Base-by-base conservation (phyloP, 2,329 filamentous ascomycete genomes). In the Aspergillus pseudoglaucus region DNA sequence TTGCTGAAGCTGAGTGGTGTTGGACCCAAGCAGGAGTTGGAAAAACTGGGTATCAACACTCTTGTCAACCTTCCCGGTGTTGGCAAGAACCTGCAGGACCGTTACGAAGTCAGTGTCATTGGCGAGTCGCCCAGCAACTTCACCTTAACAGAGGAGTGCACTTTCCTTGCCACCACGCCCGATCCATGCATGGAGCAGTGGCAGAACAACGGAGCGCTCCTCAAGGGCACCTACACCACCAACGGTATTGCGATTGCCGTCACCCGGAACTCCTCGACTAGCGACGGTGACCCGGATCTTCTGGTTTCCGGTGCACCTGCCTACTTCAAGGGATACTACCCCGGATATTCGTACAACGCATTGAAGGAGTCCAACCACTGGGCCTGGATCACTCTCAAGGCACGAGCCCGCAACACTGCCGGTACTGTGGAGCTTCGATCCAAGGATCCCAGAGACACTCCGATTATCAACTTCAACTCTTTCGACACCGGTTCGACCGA, bases 381-480 rank as follows among this genome's bases (percentile, higher is more conserved):
- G 70, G 68, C 68, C 8, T 77, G 73, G 74, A 68, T 59, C 54
- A 7, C 71, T 66, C 43, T 87, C 48, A 83, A 84, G 63, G 74
- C 78, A 0, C 81, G 83, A 54, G 75, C 81, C 1, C 76, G 79
- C 47, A 85, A 87, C 62, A 68, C 67, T 1, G 77, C 76, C 12
- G 85, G 85, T 14, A 78, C 75, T 1, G 82, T 88, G 6, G 74
- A 67, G 7, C 75, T 88, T 6, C 71, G 71, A 10, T 82, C 79
- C 0, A 67, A 75, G 0, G 77, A 87, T 58, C 84, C 84, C 1
- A 76, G 78, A 0, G 83, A 86, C 50, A 72, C 73, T 2, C 85
- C 85, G 0, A 61, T 76, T 6, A 84, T 87, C 57, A 72, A 72
- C 49, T 85, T 82, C 69, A 78, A 81, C 63, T 83, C 75, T 58